phyloP scores from a whole-genome alignment of 768 basidiomycete genomes.

The Naganishia vishniacii region DNA sequence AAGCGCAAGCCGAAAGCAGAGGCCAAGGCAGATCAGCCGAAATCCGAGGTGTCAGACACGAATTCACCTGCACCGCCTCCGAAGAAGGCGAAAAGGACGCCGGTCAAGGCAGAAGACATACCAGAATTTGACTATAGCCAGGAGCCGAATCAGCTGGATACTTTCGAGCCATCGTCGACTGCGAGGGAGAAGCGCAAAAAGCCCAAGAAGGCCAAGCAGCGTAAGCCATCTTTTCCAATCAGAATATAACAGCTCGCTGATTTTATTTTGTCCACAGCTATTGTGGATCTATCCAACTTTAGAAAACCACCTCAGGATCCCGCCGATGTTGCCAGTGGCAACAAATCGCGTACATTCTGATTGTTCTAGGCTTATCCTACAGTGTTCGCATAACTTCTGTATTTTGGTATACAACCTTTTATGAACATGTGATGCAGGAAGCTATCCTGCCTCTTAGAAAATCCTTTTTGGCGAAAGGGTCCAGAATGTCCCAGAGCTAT shows the following conservation, averaged over 20 bases:
- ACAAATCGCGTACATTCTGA: constrained; percentile 44
- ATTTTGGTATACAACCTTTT: too few species aligned
- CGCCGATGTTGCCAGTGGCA: constrained; percentile 41
- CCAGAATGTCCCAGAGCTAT: not conserved
- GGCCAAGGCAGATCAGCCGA: constrained; percentile 64
- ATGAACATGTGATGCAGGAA: not conserved
- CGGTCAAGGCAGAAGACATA: constrained; percentile 37
- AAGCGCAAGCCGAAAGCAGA: constrained; percentile 65
- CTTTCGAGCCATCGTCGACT: constrained; percentile 45
- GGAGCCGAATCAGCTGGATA: constrained; percentile 67
- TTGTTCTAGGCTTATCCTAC: too few species aligned
- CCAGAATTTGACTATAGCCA: constrained; percentile 65
- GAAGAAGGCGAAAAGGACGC: constrained; percentile 36
- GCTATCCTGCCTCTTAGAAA: not conserved
- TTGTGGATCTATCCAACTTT: constrained; percentile 29
- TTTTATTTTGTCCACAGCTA: constrained; percentile 6
- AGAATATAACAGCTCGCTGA: too few species aligned
- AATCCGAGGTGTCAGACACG: constrained; percentile 56
- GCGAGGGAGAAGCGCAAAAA: constrained; percentile 49
- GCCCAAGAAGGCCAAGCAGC: constrained; percentile 51
- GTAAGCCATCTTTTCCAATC: constrained; percentile 21
- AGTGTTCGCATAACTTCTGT: too few species aligned
- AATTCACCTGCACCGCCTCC: constrained; percentile 13
- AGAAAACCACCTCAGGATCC: constrained; percentile 30
- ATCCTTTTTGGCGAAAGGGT: not conserved